These are phyloP conservation scores for Fusarium graminum DNA, from an alignment of 2,329 filamentous ascomycete species.

Conservation along the genomic window DNA sequence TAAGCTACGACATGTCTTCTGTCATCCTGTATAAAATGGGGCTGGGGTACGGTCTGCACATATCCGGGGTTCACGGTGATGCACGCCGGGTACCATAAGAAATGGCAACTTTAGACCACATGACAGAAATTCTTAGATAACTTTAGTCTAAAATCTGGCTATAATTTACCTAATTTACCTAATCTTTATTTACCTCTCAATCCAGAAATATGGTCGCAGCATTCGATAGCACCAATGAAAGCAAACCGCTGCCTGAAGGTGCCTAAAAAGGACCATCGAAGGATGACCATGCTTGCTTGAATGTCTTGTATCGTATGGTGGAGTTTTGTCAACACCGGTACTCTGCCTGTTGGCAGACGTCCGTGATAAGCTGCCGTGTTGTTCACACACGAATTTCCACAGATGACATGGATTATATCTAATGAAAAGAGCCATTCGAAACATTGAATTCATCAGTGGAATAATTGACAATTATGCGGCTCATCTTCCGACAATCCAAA, in stretches of 20 bases:
- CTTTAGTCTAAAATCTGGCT: no score
- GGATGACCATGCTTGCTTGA: no score
- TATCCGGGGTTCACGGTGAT: slow-evolving; percentile 8
- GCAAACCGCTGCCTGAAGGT: neutral
- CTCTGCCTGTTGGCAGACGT: neutral
- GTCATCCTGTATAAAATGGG: no score
- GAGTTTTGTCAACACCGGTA: neutral
- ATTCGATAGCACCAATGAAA: no score
- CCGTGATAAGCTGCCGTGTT: neutral
- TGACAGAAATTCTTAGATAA: no score
- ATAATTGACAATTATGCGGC: neutral
- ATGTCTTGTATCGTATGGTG: neutral
- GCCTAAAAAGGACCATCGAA: neutral
- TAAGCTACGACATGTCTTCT: no score
- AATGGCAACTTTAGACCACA: no score
- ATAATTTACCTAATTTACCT: no score
- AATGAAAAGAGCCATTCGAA: neutral
- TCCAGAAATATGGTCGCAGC: no score
- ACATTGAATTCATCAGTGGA: neutral
- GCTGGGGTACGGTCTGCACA: neutral
- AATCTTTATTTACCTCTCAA: no score
- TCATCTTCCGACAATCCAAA: slow-evolving; percentile 4
- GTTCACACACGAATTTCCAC: neutral
- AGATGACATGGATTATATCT: neutral
- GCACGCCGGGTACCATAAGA: no score